Evolutionary conservation across 495 filamentous ascomycete genomes (phyloP).

Genomic region (Lophiotrema nucula): DNA sequence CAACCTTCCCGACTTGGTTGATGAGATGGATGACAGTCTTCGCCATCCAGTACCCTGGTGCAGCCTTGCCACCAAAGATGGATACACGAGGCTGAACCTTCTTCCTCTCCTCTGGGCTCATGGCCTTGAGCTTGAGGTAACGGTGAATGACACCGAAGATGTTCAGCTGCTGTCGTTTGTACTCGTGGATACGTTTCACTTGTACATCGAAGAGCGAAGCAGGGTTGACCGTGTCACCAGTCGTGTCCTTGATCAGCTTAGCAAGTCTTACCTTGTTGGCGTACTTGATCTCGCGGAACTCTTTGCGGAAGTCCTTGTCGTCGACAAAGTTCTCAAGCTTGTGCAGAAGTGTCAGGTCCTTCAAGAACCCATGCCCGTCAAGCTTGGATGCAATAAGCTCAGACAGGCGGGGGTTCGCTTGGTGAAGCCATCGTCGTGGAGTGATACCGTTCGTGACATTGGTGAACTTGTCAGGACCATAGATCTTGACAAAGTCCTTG

Average conservation of each 20-base stretch:
- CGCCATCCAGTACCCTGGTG: constrained; percentile 99
- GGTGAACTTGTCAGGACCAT: constrained; percentile 93
- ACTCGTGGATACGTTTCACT: constrained; percentile 98
- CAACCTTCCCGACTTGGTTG: constrained; percentile 84
- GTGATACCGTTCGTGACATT: constrained; percentile 99
- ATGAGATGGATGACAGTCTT: constrained; percentile 98
- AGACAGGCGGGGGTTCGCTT: constrained; percentile 90
- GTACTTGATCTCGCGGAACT: constrained; percentile 88
- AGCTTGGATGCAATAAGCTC: constrained; percentile 88
- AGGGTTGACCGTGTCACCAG: constrained; percentile 79
- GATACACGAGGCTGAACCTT: constrained; percentile 89
- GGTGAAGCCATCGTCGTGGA: constrained; percentile 91
- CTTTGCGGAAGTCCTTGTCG: constrained; percentile 83
- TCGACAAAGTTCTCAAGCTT: constrained; percentile 76
- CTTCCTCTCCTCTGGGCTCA: constrained; percentile 81
- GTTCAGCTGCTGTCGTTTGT: constrained; percentile 98
- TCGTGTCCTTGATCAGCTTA: constrained; percentile 79
- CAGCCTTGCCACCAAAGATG: constrained; percentile 97
- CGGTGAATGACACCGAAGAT: constrained; percentile 97
- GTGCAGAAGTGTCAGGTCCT: constrained; percentile 79
- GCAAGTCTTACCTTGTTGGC: constrained; percentile 79
- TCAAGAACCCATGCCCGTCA: constrained; percentile 79
- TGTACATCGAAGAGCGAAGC: constrained; percentile 91
- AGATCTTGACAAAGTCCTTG: constrained; percentile 94
- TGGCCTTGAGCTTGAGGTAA: constrained; percentile 82